These are phyloP conservation scores for Alloteropsis semialata DNA, from an alignment of 176 grass and related monocot species.

Conservation along the genomic window DNA sequence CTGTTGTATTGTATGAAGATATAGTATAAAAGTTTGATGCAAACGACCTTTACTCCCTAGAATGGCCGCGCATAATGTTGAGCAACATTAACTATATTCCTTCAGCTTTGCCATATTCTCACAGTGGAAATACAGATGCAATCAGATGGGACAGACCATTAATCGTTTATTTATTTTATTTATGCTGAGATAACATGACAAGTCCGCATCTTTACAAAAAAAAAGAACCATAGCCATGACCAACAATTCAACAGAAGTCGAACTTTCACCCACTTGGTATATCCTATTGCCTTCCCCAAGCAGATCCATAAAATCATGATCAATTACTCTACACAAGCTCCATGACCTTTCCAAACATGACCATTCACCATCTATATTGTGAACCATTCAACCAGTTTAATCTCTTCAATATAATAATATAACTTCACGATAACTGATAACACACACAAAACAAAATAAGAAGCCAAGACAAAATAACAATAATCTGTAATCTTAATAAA, in stretches of 20 bases:
- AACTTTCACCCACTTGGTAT: neutral
- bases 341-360: neutral
- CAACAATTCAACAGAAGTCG: neutral
- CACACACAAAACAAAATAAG: neutral
- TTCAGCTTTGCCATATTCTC: neutral
- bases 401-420: neutral
- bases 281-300: neutral
- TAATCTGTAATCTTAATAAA: slow-evolving; percentile 22
- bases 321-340: neutral
- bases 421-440: neutral
- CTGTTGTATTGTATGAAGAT: neutral
- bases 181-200: neutral
- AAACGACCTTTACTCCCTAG: neutral
- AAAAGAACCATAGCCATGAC: neutral
- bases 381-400: neutral
- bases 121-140: neutral
- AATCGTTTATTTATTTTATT: neutral
- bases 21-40: neutral
- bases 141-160: neutral
- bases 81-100: neutral
- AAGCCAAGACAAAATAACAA: slow-evolving; percentile 11
- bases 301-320: neutral
- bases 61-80: neutral
- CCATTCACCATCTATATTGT: neutral
- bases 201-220: neutral